These are phyloP conservation scores for Eucalyptus virginea DNA, from an alignment of 345 rosid genomes.

Conservation along the genomic window DNA sequence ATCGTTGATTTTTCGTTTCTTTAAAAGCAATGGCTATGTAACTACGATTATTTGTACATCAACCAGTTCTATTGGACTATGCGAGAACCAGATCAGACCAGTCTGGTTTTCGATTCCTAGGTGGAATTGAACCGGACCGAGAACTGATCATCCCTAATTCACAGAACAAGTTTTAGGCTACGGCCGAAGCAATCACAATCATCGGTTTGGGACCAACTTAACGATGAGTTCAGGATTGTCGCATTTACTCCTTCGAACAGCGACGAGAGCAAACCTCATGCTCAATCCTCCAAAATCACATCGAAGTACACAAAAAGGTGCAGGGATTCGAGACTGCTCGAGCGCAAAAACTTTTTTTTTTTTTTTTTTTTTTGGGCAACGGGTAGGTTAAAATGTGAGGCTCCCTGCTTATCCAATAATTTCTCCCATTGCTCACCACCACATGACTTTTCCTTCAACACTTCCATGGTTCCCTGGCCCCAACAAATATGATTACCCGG, in stretches of 20 bases:
- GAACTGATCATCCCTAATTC: not conserved
- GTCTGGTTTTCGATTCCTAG: accelerated
- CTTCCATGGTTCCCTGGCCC: not conserved
- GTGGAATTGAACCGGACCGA: not conserved
- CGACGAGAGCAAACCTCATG: not conserved
- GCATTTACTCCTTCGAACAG: not conserved
- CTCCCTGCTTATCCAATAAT: not conserved
- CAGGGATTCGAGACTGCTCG: not conserved
- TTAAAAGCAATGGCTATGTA: not conserved
- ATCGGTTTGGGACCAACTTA: not conserved
- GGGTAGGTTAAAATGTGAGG: not conserved
- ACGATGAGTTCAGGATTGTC: not conserved
- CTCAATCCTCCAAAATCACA: not conserved
- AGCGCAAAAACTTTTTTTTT: accelerated
- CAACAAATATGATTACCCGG: not conserved
- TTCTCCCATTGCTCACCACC: not conserved
- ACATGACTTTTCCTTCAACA: not conserved
- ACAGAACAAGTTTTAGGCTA: not conserved
- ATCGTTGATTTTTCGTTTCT: not conserved
- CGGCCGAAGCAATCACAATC: not conserved
- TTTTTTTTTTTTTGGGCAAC: not conserved
- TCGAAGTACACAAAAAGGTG: not conserved
- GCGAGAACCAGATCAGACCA: not conserved
- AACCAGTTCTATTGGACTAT: not conserved
- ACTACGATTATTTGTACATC: not conserved